Base-by-base conservation (phyloP, 177 flowering plant genomes). In the Vitis hybrid region DNA sequence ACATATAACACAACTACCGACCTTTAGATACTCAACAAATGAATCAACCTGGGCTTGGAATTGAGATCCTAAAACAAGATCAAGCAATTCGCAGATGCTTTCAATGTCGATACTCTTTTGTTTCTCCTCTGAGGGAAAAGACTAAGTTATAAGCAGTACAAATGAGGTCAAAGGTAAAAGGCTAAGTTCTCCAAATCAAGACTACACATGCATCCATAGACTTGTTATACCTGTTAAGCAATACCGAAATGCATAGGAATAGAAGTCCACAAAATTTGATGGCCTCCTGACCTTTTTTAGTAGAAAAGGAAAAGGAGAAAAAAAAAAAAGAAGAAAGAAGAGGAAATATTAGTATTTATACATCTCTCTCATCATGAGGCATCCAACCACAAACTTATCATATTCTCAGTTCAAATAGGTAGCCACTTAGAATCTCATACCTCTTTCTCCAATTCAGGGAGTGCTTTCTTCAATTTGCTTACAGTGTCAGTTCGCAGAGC, bases 101-200 rank as follows among this genome's bases (percentile, higher is more conserved):
- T 91, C 97, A 63, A 90, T 90, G 74, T 93, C 98, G 52, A 91
- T 80, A 68, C 88, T 83, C 77, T 91, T 93, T 65, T 93, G 95
- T 78, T 88, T 93, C 70, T 91, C 94, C 84, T 93, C 97, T 93
- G 75, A 54, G 27, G 69, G n/a, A 63, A 64, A 12, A 52, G 73
- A 66, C 54, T 62, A 8, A 52, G 58, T 13, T 35, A 5, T 7
- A 61, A 54, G 10, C 11, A 51, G 0, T 35, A 61, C 11, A 10
- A 48, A 40, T 14, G 30, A 55, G 67, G 58, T n/a, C 27, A 58
- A 50, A 46, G 11, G 58, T n/a, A 46, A 58, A 50, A 46, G 11
- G 19, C 62, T 52, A 51, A 46, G 5, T 14, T 35, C 21, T 32
- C 3, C 50, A 19, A 11, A 62, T 32, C 5, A n/a, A 59, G 58